Base-by-base conservation (phyloP, 306 rosid species). In the Senna tora region DNA sequence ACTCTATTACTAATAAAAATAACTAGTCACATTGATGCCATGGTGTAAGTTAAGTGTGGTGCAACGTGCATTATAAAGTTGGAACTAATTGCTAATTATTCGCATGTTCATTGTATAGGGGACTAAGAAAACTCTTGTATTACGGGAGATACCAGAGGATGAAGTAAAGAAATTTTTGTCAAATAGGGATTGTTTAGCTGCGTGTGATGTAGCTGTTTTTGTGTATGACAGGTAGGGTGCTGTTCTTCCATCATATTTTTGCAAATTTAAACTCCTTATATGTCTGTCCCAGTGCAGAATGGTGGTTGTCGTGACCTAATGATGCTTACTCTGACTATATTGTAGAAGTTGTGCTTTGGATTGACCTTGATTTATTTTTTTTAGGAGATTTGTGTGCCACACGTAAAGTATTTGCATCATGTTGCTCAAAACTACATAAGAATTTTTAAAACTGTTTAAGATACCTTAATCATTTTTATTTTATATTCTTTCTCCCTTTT, bases 71-170 rank as follows among this genome's bases (percentile, higher is more conserved):
- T 50, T 72, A 13, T 41, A 6, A 7, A 41, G 42, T 58, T 32
- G 64, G 16, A 54, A 4, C 77, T 68, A 75, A 77, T 9, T 88
- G 52, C 39, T 67, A 63, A 54, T 78, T 38, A 82, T 71, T 75
- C 38, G 60, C 21, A 49, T 73, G 71, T 75, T 65, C 65, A 39
- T 73, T 16, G 6, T 79, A 17, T 19, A 94, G 98, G 95, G 95
- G 43, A 80, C 64, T 52, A 90, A 72, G 83, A 90, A 84, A 81
- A 89, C 89, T 53, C 95, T 94, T 74, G 78, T 94, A 58, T 80
- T 94, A 80, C 83, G 92, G 74, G 98, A 94, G 91, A 91, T 94
- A 73, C 96, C 97, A 47, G 98, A 91, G 74, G 84, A 77, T 55
- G 79, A 72, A 82, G 85, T 87, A 12, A 78, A 84, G 8, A 69